Evolutionary conservation across 306 rosid genomes (phyloP), one percentile per base, ranked within the genome.

Genomic region (Quercus dentata): DNA sequence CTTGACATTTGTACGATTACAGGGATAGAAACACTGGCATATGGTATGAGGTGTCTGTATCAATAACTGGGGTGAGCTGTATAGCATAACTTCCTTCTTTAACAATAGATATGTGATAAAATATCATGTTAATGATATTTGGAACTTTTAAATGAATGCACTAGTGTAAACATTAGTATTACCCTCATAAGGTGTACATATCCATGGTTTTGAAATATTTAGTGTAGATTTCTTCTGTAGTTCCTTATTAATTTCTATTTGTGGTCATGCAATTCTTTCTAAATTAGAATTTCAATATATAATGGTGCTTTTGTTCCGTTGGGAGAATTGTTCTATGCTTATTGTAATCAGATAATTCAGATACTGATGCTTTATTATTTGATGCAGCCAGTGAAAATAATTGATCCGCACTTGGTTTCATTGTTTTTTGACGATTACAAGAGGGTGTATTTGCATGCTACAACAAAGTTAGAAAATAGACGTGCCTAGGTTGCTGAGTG

Each of bases 1-100:
- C 5, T 30, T 30, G 33, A 30, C 33, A 30, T 30, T 30, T 30
- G 33, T 30, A 68, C 49, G 31, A 76, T 78, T 81, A 81, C 92
- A 92, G 97, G 86, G 98, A 94, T 88, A 87, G 97, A 80, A 94
- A 92, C 88, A 92, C 97, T 21, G 98, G 98, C 86, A 89, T 94
- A 83, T 94, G 98, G 98, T 97, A 94, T 85, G 97, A 92, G 77
- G 98, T 92, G 65, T 92, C 97, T 59, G 56, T 92, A 71, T 87
- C 88, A 44, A 80, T 79, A 27, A 27, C 28, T 27, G 2, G 28
- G 28, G 28, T 27, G 28, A 27, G 28, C 28, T 27, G 28, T 27
- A 27, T 27, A 2, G 28, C 28, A 27, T 27, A 27, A 27, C 3
- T 27, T 27, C 28, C 28, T 27, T 27, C 28, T 3, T 27, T 27